These are phyloP conservation scores for Penicillium occitanis DNA, from an alignment of 2,329 filamentous ascomycete species.

Conservation along the genomic window DNA sequence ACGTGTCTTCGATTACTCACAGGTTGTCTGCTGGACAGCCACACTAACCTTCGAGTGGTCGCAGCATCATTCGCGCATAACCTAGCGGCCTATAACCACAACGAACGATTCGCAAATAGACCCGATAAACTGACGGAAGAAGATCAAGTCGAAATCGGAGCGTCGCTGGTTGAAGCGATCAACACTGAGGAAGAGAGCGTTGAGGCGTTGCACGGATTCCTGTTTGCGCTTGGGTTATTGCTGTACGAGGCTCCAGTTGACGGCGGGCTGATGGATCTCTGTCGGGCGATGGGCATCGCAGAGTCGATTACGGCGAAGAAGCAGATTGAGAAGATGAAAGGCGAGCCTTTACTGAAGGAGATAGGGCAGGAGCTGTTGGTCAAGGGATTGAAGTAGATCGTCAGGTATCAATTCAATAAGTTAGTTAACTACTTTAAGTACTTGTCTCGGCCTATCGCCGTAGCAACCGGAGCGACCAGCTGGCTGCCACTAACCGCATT, in stretches of 20 bases:
- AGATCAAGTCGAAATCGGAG: slow-evolving; percentile 77
- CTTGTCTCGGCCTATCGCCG: background rate
- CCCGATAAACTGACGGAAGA: slow-evolving; percentile 63
- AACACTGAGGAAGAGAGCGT: slow-evolving; percentile 50
- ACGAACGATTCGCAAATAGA: slow-evolving; percentile 58
- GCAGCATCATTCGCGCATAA: slow-evolving; percentile 85
- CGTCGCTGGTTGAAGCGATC: slow-evolving; percentile 76
- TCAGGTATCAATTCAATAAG: no score
- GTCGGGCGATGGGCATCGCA: slow-evolving; percentile 72
- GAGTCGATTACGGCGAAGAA: slow-evolving; percentile 58
- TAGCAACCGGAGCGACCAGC: slow-evolving; percentile 17
- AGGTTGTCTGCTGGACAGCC: slow-evolving; percentile 73
- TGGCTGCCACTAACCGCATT: slow-evolving; percentile 23
- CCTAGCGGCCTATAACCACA: slow-evolving; percentile 68
- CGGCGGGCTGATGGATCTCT: slow-evolving; percentile 77
- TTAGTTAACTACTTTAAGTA: background rate
- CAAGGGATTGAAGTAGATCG: slow-evolving; percentile 32
- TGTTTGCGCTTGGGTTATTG: slow-evolving; percentile 74
- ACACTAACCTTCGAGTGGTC: slow-evolving; percentile 75
- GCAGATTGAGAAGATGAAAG: slow-evolving; percentile 56
- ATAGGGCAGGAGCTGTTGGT: slow-evolving; percentile 48
- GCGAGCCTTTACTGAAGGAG: slow-evolving; percentile 58
- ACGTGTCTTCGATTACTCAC: slow-evolving; percentile 70
- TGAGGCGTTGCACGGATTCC: slow-evolving; percentile 74
- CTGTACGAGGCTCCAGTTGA: slow-evolving; percentile 68